A percentile compares a stretch with the other conserved stretches of the same genome.
These are phyloP conservation scores for Apiospora saccharicola DNA, from an alignment of 2,329 filamentous ascomycete genomes.

Conservation along the genomic window DNA sequence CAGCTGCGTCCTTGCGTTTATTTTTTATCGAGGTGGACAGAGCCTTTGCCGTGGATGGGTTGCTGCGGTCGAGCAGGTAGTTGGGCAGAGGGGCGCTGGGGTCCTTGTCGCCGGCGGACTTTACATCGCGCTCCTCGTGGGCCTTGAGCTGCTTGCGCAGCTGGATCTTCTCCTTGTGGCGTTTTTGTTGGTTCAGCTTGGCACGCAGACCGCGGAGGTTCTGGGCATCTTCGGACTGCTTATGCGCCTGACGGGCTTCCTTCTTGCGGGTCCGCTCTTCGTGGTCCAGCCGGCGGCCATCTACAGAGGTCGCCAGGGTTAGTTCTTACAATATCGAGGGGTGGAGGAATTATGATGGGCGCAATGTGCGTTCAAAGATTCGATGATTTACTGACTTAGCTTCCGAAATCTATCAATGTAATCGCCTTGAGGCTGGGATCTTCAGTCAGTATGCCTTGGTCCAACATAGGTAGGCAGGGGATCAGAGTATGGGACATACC, in stretches of 20 bases:
- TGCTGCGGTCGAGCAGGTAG: slow-evolving; percentile 88
- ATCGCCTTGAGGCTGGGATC: slow-evolving; percentile 88
- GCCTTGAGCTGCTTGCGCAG: slow-evolving; percentile 95
- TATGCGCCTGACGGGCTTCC: slow-evolving; percentile 86
- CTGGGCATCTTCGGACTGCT: slow-evolving; percentile 88
- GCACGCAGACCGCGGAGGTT: slow-evolving; percentile 90
- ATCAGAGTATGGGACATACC: no score
- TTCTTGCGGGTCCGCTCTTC: slow-evolving; percentile 91
- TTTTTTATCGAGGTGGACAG: slow-evolving; percentile 91
- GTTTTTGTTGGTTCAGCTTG: slow-evolving; percentile 92
- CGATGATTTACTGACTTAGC: no score
- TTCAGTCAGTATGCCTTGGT: no score
- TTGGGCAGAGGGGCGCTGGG: slow-evolving; percentile 83
- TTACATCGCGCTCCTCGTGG: slow-evolving; percentile 96
- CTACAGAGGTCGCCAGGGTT: slow-evolving; percentile 32
- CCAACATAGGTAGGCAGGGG: no score
- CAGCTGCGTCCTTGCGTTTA: slow-evolving; percentile 91
- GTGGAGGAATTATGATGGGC: no score
- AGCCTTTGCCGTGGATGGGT: slow-evolving; percentile 69
- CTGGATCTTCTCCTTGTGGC: slow-evolving; percentile 97
- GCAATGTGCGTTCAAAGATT: no score
- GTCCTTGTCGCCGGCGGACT: slow-evolving; percentile 81
- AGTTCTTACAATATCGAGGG: no score
- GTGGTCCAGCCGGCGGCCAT: slow-evolving; percentile 47
- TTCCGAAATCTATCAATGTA: slow-evolving; percentile 83